Evolutionary conservation across 257 asterid species (phyloP), one percentile per base, ranked within the genome.

Genomic region (Paulownia fortunei): DNA sequence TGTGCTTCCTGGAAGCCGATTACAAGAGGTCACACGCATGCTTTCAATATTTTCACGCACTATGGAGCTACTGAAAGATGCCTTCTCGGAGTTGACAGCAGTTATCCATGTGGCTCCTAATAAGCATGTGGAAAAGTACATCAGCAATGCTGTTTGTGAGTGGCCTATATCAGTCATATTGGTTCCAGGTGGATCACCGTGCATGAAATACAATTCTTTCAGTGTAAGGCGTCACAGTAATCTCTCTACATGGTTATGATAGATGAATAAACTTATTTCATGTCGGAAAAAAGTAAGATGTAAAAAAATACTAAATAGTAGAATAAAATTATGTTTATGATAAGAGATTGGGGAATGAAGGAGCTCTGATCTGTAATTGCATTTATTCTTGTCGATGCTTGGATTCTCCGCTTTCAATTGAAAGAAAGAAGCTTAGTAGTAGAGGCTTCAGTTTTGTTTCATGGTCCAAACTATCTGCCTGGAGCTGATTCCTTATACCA

Each of bases 1-100:
- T 58, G 83, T 95, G 86, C 96, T 93, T 74, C 97, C 99, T 67
- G 98, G 99, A 87, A 96, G 99, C 87, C 89, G 98, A 82, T 85
- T 90, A 68, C 98, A 93, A 82, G 99, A 96, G 89, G 98, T 93
- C 54, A 84, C 84, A 24, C 90, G 97, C 58, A 96, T 96, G 97
- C 90, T 96, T 77, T 80, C 97, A 39, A 87, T 96, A 83, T 93
- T 87, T 80, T 78, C 88, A 32, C 73, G 81, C 74, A 82, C 97
- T 54, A 47, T 96, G 92, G 82, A 81, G 76, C 88, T 79, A 46
- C 82, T 93, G 68, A 89, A 80, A 79, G 86, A 76, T 60, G 74
- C 82, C 21, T 63, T 86, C 80, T 59, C 88, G 4, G 89, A 86
- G 56, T 69, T 93, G 86, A 83, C 87, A 3, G 83, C 92, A 62